Base-by-base conservation (phyloP, 2,329 filamentous ascomycete genomes). In the Pseudogymnoascus sp. region DNA sequence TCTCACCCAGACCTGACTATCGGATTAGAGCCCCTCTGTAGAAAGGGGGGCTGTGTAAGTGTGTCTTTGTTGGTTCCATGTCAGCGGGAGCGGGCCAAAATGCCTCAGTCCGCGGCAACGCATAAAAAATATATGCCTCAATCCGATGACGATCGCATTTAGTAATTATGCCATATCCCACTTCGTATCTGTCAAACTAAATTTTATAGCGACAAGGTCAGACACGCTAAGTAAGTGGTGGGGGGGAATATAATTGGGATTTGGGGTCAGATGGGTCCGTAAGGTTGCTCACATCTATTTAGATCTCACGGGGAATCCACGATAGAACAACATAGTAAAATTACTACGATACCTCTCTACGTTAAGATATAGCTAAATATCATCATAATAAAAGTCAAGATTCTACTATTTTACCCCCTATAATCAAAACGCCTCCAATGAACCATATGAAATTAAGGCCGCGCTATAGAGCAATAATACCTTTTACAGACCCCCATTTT, bases 51-150 rank as follows among this genome's bases (percentile, higher is more conserved):
- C 47, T 57, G 47, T 57, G 47, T 33, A 33, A 19, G n/a, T 11
- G n/a, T 33, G 47, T 19, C 1, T 1, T 33, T 57, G 26, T 33
- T 33, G n/a, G 47, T 57, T 19, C 47, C 47, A 33, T 13, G 28
- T 2, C n/a, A 7, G 10, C n/a, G 47, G 47, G 47, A 57, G n/a
- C 47, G 47, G 47, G 47, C 47, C 47, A 57, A 57, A 57, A 57
- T 57, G n/a, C 47, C 47, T 57, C 47, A 57, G 8, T n/a, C 28
- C 26, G n/a, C 26, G 47, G 26, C 47, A 1, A 7, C 47, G 28
- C 26, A 33, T 33, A 57, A 57, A 33, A 17, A 57, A 19, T 31
- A 57, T 57, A 33, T n/a, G 61, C 62, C 64, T 64, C 38, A 65
- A 62, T 19, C 62, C 40, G 17, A 17, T 50, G 10, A 65, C 64